A percentile compares a stretch with the other conserved stretches of the same genome.
Evolutionary conservation across 257 asterid genomes (phyloP).

Genomic region (Galeopsis tetrahit): DNA sequence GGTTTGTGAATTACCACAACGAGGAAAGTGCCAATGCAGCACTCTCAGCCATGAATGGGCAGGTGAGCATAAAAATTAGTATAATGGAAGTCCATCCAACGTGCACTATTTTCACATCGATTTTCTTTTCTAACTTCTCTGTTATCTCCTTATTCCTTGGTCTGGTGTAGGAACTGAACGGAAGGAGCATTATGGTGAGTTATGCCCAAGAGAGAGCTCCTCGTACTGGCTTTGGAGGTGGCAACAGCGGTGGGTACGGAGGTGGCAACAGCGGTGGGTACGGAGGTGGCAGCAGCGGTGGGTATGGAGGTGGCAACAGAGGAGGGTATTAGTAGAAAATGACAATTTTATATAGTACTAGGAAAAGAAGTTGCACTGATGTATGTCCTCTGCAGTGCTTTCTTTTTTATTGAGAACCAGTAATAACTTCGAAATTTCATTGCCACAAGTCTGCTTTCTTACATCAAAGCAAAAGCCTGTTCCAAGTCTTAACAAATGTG

Average conservation of each 20-base stretch:
- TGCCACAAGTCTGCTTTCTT: background rate
- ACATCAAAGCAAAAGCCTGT: background rate
- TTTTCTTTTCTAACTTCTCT: background rate
- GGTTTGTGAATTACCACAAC: slow-evolving; percentile 64
- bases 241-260: background rate
- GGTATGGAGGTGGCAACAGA: slow-evolving; percentile 11
- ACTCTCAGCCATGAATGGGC: slow-evolving; percentile 79
- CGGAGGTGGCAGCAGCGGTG: slow-evolving; percentile 8
- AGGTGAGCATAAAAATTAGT: slow-evolving; percentile 45
- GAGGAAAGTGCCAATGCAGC: slow-evolving; percentile 70
- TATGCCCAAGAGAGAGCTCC: slow-evolving; percentile 38
- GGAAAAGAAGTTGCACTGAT: slow-evolving; percentile 10
- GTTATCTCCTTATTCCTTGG: background rate
- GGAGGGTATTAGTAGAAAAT: background rate
- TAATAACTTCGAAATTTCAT: slow-evolving; percentile 12
- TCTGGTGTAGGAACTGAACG: slow-evolving; percentile 31
- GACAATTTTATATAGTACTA: background rate
- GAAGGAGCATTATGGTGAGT: slow-evolving; percentile 33
- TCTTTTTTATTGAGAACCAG: background rate
- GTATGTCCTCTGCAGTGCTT: background rate
- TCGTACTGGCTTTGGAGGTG: slow-evolving; percentile 24
- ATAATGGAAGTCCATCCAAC: background rate
- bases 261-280: background rate
- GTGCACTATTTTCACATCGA: background rate
- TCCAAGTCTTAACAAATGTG: background rate